Evolutionary conservation across 805 yeast genomes (phyloP), one percentile per base, ranked within the genome.

Genomic region (Lipomyces chichibuensis): DNA sequence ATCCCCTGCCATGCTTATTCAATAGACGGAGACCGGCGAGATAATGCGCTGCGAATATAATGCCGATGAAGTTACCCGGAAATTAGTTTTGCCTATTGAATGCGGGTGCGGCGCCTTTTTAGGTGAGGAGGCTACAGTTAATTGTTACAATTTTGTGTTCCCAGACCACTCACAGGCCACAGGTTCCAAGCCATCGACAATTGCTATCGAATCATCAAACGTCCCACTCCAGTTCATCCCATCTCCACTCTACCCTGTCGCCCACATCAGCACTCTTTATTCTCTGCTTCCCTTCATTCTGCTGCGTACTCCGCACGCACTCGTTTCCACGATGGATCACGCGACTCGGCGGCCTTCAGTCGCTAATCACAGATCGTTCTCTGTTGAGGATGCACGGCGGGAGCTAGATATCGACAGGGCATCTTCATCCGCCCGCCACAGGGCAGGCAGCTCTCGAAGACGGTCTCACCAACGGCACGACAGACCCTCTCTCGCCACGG

Each of bases 401-500:
- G 71, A 67, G 64, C 53, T 67, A 29, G 65, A 39, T 6, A n/a
- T 13, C 65, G n/a, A 29, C 43, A 11, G 55, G 33, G 46, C 66
- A 9, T 58, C 67, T 20, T 20, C 63, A 11, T 54, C 59, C 43
- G 58, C 33, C 33, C 68, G 66, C 29, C 52, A 52, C 53, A 54
- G 69, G 2, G 55, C 62, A 2, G 17, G 54, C 20, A 37, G 54
- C 4, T 62, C 70, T 7, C 49, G 67, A 29, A 65, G 70, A 33
- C 56, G 65, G 46, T 43, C 55, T 27, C 66, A 65, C 32, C 59
- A 46, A 62, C 58, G 51, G 39, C 39, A 46, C 20, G 54, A 49
- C 29, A 57, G 71, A 13, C 71, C 71, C 13, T 35, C 71, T 13
- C 20, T 69, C 25, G 67, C 71, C 2, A 70, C 67, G 25, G 71